Conservation (phyloP, 2,329 filamentous ascomycete genomes). For the Ophiostoma himal-ulmi region DNA sequence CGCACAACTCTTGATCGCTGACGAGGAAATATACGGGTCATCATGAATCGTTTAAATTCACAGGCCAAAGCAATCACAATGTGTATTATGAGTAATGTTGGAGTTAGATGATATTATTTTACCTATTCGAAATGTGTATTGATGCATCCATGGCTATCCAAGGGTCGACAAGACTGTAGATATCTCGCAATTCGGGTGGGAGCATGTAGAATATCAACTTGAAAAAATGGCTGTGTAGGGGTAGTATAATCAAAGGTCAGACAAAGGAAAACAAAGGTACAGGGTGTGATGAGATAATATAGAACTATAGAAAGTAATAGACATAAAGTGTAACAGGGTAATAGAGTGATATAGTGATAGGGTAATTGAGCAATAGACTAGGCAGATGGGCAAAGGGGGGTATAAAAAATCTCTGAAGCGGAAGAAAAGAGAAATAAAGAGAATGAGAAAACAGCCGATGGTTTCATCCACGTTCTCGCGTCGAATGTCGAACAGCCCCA, state of each 20-base stretch:
- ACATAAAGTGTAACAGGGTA: not conserved
- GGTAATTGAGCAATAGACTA: not conserved
- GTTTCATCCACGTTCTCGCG: not conserved
- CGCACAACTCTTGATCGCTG: slow-evolving; percentile 14
- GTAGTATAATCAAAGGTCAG: slow-evolving; percentile 8
- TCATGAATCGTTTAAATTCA: not conserved
- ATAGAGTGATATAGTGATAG: not conserved
- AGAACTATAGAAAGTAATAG: not conserved
- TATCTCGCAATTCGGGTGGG: not conserved
- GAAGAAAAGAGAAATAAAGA: slow-evolving; percentile 12
- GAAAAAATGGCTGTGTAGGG: not conserved
- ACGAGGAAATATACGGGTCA: slow-evolving; percentile 20
- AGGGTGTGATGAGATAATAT: not conserved
- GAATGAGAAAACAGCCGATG: not conserved
- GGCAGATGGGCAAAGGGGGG: slow-evolving; percentile 17
- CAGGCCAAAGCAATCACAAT: not conserved
- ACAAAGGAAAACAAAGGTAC: not conserved
- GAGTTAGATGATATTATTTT: not conserved
- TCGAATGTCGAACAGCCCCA: not conserved
- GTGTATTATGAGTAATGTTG: not conserved
- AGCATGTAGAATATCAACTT: not conserved
- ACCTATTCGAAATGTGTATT: not conserved
- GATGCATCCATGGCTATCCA: slow-evolving; percentile 15
- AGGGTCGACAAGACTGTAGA: slow-evolving; percentile 6
- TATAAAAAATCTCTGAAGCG: slow-evolving; percentile 20